These are phyloP conservation scores for Mercurialis annua DNA, from an alignment of 345 rosid genomes.

Conservation along the genomic window DNA sequence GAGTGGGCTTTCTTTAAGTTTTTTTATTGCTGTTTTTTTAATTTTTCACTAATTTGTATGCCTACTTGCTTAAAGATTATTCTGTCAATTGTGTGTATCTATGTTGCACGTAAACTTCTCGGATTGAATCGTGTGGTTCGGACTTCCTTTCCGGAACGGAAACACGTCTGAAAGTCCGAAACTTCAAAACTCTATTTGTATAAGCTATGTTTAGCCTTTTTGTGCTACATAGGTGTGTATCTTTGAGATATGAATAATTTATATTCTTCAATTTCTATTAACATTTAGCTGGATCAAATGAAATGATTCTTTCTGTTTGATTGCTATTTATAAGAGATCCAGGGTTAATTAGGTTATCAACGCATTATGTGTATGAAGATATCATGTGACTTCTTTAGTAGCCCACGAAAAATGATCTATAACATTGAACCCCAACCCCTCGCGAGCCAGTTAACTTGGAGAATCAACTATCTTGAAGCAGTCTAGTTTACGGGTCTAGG, in stretches of 20 bases:
- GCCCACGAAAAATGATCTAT: not conserved
- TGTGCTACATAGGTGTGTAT: too few relatives aligned
- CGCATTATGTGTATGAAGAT: not conserved
- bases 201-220: too few relatives aligned
- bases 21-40: not conserved
- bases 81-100: not conserved
- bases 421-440: not conserved
- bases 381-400: not conserved
- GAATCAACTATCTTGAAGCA: not conserved
- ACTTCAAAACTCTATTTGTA: too few relatives aligned
- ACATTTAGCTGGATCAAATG: too few relatives aligned
- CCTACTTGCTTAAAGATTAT: not conserved
- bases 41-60: not conserved
- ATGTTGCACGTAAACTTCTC: too few relatives aligned
- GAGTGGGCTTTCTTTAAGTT: slow-evolving; percentile 28
- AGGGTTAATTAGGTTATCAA: not conserved
- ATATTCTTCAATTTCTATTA: too few relatives aligned
- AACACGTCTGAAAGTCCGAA: too few relatives aligned
- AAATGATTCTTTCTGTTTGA: not conserved
- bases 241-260: not conserved
- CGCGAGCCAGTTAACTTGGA: not conserved
- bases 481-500: not conserved
- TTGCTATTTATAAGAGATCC: not conserved
- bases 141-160: too few relatives aligned
- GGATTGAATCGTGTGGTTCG: too few relatives aligned